A percentile compares a stretch with the other conserved stretches of the same genome.
Evolutionary conservation across 169 alveolate species (phyloP).

Genomic region (Cystoisospora suis): DNA sequence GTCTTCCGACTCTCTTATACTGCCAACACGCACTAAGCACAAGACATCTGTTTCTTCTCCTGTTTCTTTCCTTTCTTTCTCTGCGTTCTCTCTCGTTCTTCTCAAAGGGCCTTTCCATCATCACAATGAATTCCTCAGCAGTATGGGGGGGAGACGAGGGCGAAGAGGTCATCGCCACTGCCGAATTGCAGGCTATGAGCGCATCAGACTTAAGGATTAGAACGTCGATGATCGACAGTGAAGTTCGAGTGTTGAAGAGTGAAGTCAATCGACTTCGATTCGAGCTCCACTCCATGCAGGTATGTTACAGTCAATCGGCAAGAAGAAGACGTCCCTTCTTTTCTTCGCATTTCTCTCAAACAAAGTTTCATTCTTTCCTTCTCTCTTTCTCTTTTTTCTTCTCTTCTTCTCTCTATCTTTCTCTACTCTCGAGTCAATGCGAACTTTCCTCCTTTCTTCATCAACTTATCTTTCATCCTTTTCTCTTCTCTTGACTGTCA

Average conservation of each 20-base stretch:
- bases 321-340: too few species aligned
- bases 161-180: conserved; percentile 69
- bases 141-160: conserved; percentile 58
- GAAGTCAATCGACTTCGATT: conserved; percentile 52
- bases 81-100: not conserved
- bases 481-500: too few species aligned
- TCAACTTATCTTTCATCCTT: too few species aligned
- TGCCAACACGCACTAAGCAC: too few species aligned
- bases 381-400: too few species aligned
- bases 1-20: not conserved
- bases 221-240: conserved; percentile 71
- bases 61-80: not conserved
- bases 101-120: not conserved
- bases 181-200: conserved; percentile 65
- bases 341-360: too few species aligned
- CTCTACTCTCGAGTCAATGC: too few species aligned
- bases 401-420: too few species aligned
- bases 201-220: conserved; percentile 68
- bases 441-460: too few species aligned
- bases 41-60: not conserved
- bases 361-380: too few species aligned
- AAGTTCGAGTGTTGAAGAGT: conserved; percentile 69
- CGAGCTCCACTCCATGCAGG: conserved; percentile 66
- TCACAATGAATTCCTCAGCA: not conserved
- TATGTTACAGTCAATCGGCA: not conserved